A percentile compares a stretch with the other conserved stretches of the same genome.
phyloP scores from a whole-genome alignment of 169 alveolate genomes.

The Plasmodium malariae region DNA sequence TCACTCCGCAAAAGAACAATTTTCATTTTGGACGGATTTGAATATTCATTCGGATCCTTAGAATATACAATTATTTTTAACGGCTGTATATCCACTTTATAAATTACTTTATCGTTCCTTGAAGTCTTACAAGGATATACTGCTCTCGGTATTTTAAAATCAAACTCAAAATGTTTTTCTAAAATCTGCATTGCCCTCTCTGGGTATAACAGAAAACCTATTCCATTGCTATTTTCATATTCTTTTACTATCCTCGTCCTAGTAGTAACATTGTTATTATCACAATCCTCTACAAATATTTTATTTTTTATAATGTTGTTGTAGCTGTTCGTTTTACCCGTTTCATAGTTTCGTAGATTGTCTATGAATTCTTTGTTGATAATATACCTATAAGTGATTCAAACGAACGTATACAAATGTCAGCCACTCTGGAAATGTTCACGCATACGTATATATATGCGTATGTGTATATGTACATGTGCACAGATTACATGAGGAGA shows the following conservation, averaged over 20 bases:
- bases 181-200: constrained; percentile 55
- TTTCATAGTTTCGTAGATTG: constrained; percentile 45
- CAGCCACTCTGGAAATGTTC: neutral
- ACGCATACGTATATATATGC: neutral
- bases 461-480: neutral
- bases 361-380: constrained; percentile 67
- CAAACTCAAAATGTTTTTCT: constrained; percentile 61
- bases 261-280: constrained; percentile 26
- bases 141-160: constrained; percentile 46
- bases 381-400: constrained; percentile 19
- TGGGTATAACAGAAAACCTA: constrained; percentile 39
- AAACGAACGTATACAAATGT: neutral
- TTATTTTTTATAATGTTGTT: constrained; percentile 23
- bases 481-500: too few species aligned
- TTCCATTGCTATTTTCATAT: constrained; percentile 64
- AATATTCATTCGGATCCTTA: constrained; percentile 40
- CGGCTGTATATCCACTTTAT: constrained; percentile 56
- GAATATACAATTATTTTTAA: constrained; percentile 62
- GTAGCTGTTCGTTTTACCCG: constrained; percentile 23
- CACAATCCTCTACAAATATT: constrained; percentile 40
- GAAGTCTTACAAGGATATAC: constrained; percentile 32
- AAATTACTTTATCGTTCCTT: constrained; percentile 31
- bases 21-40: constrained; percentile 62
- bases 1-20: constrained; percentile 48
- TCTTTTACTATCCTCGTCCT: constrained; percentile 39